Evolutionary conservation across 2,329 filamentous ascomycete genomes (phyloP).

Genomic region (Kalmusia sp.): DNA sequence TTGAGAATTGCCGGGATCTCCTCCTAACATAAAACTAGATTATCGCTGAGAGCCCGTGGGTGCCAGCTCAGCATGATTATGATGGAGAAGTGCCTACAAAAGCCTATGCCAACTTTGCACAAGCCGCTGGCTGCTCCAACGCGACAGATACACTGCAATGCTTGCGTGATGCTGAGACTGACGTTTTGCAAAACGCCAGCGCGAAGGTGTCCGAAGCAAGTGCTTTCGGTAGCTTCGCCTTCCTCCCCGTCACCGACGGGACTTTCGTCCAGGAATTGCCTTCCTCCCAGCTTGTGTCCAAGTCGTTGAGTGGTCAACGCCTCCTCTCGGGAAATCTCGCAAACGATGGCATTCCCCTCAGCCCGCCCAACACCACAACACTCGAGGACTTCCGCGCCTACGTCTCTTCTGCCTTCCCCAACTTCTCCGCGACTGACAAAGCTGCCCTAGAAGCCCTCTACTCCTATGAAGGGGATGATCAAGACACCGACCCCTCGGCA

Average conservation of each 20-base stretch:
- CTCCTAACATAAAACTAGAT: conserved; percentile 25
- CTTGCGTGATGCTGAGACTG: conserved; percentile 31
- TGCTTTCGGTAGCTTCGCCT: conserved; percentile 51
- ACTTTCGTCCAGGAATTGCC: conserved; percentile 47
- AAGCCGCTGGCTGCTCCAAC: conserved; percentile 36
- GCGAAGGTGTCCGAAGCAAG: conserved; percentile 39
- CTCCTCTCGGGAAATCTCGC: conserved; percentile 43
- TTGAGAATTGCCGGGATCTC: conserved; percentile 17
- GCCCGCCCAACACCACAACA: conserved; percentile 36
- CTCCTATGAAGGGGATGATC: conserved; percentile 34
- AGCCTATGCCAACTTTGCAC: conserved; percentile 35
- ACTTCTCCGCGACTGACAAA: conserved; percentile 42
- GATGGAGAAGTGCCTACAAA: conserved; percentile 39
- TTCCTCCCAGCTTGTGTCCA: conserved; percentile 32
- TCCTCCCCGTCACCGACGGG: conserved; percentile 51
- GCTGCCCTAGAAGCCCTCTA: conserved; percentile 35
- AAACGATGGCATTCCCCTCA: conserved; percentile 50
- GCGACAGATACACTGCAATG: conserved; percentile 34
- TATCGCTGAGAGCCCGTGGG: conserved; percentile 42
- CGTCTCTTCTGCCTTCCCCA: conserved; percentile 37
- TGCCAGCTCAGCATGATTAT: conserved; percentile 40
- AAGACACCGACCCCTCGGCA: conserved; percentile 25
- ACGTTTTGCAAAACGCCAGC: conserved; percentile 37
- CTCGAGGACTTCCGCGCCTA: conserved; percentile 39
- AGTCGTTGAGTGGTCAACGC: conserved; percentile 32